Base-by-base conservation (phyloP, 129 eudicot species). In the Chrysanthemum seticuspe region DNA sequence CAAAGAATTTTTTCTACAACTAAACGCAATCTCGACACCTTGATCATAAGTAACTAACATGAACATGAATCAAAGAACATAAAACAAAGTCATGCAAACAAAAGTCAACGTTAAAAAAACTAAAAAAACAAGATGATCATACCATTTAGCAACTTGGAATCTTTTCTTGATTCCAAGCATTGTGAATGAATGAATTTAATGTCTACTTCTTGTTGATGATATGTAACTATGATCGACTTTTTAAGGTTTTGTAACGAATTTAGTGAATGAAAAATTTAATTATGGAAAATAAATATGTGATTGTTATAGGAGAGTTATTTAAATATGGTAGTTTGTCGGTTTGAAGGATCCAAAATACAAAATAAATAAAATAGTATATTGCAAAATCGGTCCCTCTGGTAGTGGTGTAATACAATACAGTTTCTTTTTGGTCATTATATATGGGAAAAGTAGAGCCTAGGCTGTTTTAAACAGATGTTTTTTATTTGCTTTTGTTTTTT, bases 121-220 rank as follows among this genome's bases (percentile, higher is more conserved):
- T 31, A 31, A 4, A 31, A 31, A 31, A 31, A 31, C 5, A 31
- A 7, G 59, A 57, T 25, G 18, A 45, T 25, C 60, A 40, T 78
- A 78, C 82, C 82, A 71, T 48, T 71, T 78, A 21, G 82, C 77
- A 53, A 64, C 29, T 72, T 78, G 64, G 72, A 78, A 71, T 53
- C 82, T 71, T 72, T 71, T 78, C 10, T 71, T 78, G 13, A 36
- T 5, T 36, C 8, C 8, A 36, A 78, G 73, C 82, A 78, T 78
- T 71, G 73, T 64, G 25, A 70, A 11, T 7, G 27, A 47, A 15
- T 36, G 59, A 18, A 21, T 40, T 54, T 65, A 78, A 60, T 63
- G 72, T 70, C 44, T 59, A 59, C 40, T 78, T 63, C 72, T 40
- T 62, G 71, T 51, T 62, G 62, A 29, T 29, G 8, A 48, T 65